These are phyloP conservation scores for Magnolia sinica DNA, from an alignment of 164 flowering plant genomes.

Conservation along the genomic window DNA sequence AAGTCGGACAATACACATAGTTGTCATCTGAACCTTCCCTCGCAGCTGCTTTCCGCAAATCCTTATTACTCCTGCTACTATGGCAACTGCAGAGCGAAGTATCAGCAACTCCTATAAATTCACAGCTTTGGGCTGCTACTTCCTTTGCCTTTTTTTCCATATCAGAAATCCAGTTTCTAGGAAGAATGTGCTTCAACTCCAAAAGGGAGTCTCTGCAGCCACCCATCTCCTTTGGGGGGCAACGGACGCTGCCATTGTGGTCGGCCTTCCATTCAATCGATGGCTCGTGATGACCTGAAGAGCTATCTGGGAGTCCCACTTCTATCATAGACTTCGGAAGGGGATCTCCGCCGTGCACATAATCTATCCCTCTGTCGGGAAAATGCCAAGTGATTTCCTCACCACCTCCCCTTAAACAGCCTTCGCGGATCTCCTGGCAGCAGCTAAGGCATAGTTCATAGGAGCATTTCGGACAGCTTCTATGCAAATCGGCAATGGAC, in stretches of 20 bases:
- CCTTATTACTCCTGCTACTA: constrained; percentile 9
- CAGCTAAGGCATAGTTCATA: constrained; percentile 83
- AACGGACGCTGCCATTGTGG: constrained; percentile 43
- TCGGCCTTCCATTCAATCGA: constrained; percentile 39
- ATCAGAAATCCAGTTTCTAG: constrained; percentile 42
- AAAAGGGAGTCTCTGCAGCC: constrained; percentile 60
- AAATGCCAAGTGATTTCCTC: constrained; percentile 32
- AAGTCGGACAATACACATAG: constrained; percentile 55
- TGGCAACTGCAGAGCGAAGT: constrained; percentile 1
- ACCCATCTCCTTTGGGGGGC: constrained; percentile 65
- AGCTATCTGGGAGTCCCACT: not conserved
- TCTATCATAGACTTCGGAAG: constrained; percentile 13
- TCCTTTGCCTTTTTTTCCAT: constrained; percentile 39
- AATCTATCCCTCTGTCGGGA: constrained; percentile 43
- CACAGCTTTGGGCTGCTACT: constrained; percentile 13
- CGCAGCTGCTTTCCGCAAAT: constrained; percentile 40
- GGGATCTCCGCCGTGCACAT: constrained; percentile 71
- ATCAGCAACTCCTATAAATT: not conserved
- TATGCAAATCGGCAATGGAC: constrained; percentile 74
- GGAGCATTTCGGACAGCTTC: constrained; percentile 70
- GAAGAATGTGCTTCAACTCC: constrained; percentile 69
- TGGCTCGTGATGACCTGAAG: constrained; percentile 9
- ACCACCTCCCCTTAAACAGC: constrained; percentile 33
- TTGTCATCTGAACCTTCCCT: constrained; percentile 52
- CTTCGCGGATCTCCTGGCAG: constrained; percentile 64